Percentiles rank a stretch among this genome's conserved stretches.
Conservation (phyloP, 2,329 filamentous ascomycete species). For the Microascus cirrosus region DNA sequence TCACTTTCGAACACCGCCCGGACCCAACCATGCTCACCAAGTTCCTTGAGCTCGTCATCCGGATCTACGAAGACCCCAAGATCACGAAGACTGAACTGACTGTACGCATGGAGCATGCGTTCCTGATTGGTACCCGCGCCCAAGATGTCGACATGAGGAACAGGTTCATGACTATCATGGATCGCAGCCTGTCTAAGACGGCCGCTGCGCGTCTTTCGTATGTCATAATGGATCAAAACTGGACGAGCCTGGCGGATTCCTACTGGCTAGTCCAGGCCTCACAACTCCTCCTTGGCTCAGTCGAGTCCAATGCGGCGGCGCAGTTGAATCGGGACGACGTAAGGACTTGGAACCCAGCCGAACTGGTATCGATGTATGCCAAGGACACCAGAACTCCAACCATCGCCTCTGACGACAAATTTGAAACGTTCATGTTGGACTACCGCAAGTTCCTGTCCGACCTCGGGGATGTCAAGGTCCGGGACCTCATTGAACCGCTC, state of each 20-base stretch:
- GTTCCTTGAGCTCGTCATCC: constrained; percentile 90
- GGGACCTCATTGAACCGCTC: constrained; percentile 82
- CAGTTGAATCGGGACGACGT: constrained; percentile 80
- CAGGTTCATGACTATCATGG: constrained; percentile 92
- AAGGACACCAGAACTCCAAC: constrained; percentile 55
- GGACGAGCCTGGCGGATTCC: constrained; percentile 87
- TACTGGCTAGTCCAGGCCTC: constrained; percentile 97
- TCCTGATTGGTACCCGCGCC: constrained; percentile 87
- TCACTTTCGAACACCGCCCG: constrained; percentile 77
- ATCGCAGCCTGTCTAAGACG: constrained; percentile 85
- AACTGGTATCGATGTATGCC: constrained; percentile 61
- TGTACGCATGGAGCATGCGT: constrained; percentile 94
- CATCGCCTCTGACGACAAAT: constrained; percentile 69
- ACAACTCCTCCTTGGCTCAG: constrained; percentile 80
- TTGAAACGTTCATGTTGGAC: constrained; percentile 65
- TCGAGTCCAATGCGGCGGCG: constrained; percentile 72
- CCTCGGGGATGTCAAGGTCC: constrained; percentile 73
- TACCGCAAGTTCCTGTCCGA: constrained; percentile 79
- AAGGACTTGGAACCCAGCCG: constrained; percentile 61
- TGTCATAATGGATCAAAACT: constrained; percentile 85
- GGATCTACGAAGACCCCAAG: constrained; percentile 96
- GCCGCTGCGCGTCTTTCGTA: constrained; percentile 83
- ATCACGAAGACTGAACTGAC: constrained; percentile 92
- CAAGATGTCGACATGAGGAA: constrained; percentile 95
- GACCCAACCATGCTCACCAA: constrained; percentile 81